Base-by-base conservation (phyloP, 176 grass and related monocot species). In the Puccinellia tenuiflora region DNA sequence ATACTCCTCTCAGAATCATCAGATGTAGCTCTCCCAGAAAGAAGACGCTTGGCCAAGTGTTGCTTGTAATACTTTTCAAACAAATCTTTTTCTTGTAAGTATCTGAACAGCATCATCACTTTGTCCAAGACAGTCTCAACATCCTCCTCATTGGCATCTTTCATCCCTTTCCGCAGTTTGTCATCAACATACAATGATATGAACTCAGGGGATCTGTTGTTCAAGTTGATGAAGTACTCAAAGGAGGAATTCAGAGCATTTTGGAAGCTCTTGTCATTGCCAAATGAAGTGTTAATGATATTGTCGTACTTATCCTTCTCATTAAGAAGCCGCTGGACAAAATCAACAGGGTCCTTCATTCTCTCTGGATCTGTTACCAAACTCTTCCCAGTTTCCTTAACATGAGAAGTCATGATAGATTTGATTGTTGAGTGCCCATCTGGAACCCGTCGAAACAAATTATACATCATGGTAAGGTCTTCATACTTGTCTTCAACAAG, bases 61-160 rank as follows among this genome's bases (percentile, higher is more conserved):
- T 92, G 90, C 75, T 89, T 87, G 81, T 89, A 90, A 38, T 92
- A 92, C 74, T 92, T 92, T 64, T 92, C 91, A 73, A 92, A 92
- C 7, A 92, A 76, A 84, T 92, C 91, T 48, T 92, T 92, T 81
- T 92, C 91, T 53, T 90, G 84, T 70, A 92, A 79, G 67, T 90
- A 92, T 24, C 91, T 76, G 71, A 92, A 92, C 12, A 92, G 76
- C 76, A 90, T 86, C 87, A 92, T 87, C 34, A 92, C 91, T 59
- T 86, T 79, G 69, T 92, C 91, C 46, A 92, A 45, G 1, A 90
- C 76, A 68, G 69, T 70, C 62, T 92, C 91, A 6, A 92, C 85
- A 87, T 92, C 91, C 81, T 90, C 91, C 68, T 92, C 91, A 53
- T 68, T 84, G 30, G 84, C 91, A 11, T 71, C 87, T 77, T 92